A percentile compares a stretch with the other conserved stretches of the same genome.
Conservation (phyloP, 805 yeast species). For the Metschnikowia chrysomelidarum region DNA sequence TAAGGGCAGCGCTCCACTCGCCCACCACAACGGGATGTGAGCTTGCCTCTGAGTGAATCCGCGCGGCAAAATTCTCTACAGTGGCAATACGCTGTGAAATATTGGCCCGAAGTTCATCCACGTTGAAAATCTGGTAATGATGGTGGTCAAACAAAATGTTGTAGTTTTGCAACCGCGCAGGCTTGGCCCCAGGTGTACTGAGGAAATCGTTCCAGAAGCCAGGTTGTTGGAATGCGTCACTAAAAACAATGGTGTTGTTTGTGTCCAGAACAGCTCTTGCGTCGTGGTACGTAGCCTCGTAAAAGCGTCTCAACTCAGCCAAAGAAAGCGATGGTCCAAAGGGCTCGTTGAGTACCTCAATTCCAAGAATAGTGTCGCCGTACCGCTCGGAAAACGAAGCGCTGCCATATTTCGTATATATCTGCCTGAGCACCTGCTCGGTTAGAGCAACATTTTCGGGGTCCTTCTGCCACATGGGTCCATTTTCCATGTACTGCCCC, state of each 20-base stretch:
- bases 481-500: slow-evolving; percentile 36
- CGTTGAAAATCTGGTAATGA: slow-evolving; percentile 37
- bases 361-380: slow-evolving; percentile 15
- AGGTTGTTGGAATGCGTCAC: slow-evolving; percentile 60
- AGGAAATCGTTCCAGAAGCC: slow-evolving; percentile 56
- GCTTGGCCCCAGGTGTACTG: slow-evolving; percentile 13
- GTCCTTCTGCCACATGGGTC: slow-evolving; percentile 16
- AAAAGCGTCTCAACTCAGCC: slow-evolving; percentile 27
- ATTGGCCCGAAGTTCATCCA: slow-evolving; percentile 24
- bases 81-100: slow-evolving; percentile 31
- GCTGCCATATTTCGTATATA: slow-evolving; percentile 16
- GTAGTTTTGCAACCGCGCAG: slow-evolving; percentile 26
- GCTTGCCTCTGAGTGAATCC: slow-evolving; percentile 39
- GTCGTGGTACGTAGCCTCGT: slow-evolving; percentile 29
- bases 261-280: slow-evolving; percentile 29
- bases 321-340: slow-evolving; percentile 14
- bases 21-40: slow-evolving; percentile 77
- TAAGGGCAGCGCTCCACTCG: slow-evolving; percentile 68
- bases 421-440: slow-evolving; percentile 20
- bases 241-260: slow-evolving; percentile 51
- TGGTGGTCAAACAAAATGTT: slow-evolving; percentile 42
- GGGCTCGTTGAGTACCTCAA: slow-evolving; percentile 20
- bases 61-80: slow-evolving; percentile 30
- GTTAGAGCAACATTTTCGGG: slow-evolving; percentile 13
- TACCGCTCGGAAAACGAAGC: slow-evolving; percentile 9